Conservation (phyloP, 805 yeast species). For the Zygosaccharomyces kombuchaensis region DNA sequence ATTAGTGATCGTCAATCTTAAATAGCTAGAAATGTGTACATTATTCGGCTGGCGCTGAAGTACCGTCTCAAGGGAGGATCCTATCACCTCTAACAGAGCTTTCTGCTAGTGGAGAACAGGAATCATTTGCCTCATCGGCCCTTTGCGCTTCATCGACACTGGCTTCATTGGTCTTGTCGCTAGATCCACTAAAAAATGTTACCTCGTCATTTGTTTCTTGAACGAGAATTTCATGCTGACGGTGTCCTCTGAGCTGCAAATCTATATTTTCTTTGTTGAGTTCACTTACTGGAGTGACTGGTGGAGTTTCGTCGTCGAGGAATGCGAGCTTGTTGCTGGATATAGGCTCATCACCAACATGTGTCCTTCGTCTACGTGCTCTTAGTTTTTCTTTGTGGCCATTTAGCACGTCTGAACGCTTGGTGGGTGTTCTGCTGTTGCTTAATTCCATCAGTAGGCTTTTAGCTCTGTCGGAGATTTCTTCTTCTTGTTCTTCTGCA, state of each 20-base stretch:
- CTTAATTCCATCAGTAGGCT: conserved; percentile 59
- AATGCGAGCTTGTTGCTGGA: conserved; percentile 17
- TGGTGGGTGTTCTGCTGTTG: conserved; percentile 30
- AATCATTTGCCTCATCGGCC: not conserved
- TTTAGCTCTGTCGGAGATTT: conserved; percentile 50
- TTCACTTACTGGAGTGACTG: not conserved
- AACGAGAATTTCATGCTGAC: not conserved
- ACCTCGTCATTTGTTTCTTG: not conserved
- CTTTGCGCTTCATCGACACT: not conserved
- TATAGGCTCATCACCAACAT: conserved; percentile 3
- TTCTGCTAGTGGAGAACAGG: not conserved
- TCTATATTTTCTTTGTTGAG: conserved; percentile 1
- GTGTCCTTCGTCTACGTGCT: conserved; percentile 25
- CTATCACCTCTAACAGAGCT: not conserved
- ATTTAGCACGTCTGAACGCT: conserved; percentile 20
- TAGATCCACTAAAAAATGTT: not conserved
- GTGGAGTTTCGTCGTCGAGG: conserved; percentile 12
- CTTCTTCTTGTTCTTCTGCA: conserved; percentile 22
- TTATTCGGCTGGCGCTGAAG: not conserved
- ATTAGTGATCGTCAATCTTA: not conserved
- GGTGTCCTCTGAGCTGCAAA: not conserved
- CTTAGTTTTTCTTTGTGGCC: conserved; percentile 31
- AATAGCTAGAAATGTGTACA: not conserved
- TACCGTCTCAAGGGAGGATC: not conserved
- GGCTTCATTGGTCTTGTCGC: not conserved